These are phyloP conservation scores for Trichoderma atrobrunneum DNA, from an alignment of 2,329 filamentous ascomycete species.

Conservation along the genomic window DNA sequence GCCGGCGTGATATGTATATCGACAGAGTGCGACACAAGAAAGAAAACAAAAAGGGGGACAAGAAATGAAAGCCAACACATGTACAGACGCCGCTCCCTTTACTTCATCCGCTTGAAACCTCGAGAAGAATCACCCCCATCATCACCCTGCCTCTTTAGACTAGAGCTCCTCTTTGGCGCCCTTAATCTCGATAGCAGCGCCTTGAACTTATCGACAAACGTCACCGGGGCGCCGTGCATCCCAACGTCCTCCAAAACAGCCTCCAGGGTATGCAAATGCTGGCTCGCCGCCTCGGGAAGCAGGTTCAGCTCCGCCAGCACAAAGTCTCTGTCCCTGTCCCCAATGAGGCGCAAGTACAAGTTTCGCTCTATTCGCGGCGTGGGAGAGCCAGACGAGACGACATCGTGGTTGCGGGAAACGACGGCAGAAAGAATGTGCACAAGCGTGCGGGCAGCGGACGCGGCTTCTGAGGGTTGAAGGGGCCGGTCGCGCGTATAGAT, in stretches of 20 bases:
- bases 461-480: constrained; percentile 38
- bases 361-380: constrained; percentile 38
- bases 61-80: neutral
- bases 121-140: constrained; percentile 22
- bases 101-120: constrained; percentile 37
- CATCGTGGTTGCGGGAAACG: constrained; percentile 40
- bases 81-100: constrained; percentile 5
- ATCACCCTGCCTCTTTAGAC: constrained; percentile 33
- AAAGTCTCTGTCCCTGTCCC: constrained; percentile 44
- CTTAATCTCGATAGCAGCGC: constrained; percentile 33
- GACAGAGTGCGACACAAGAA: neutral
- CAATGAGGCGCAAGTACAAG: constrained; percentile 48
- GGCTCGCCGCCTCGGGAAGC: constrained; percentile 44
- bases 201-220: constrained; percentile 38
- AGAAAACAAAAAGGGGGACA: neutral
- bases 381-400: constrained; percentile 23
- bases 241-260: constrained; percentile 33
- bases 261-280: constrained; percentile 41
- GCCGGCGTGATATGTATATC: neutral
- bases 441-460: constrained; percentile 47
- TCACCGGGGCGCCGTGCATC: constrained; percentile 33
- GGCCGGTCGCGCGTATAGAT: constrained; percentile 40
- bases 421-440: constrained; percentile 48
- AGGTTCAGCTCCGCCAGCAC: constrained; percentile 43
- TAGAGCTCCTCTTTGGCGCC: constrained; percentile 27